Conservation (phyloP, 805 yeast species). For the Alloascoidea hylecoeti region DNA sequence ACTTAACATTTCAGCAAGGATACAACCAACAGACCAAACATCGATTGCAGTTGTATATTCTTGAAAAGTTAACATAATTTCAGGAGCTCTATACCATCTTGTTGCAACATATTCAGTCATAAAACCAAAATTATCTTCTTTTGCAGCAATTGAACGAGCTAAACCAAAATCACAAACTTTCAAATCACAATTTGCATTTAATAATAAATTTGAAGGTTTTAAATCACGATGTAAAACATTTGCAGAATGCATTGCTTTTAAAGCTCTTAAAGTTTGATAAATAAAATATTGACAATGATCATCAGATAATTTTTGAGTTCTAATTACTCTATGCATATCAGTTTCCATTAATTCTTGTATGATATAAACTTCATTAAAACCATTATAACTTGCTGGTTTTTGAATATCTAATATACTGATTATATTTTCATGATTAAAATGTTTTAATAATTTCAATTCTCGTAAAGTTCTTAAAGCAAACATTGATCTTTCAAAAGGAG, state of each 20-base stretch:
- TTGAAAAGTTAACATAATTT: constrained; percentile 89
- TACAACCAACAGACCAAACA: constrained; percentile 95
- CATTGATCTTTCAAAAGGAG: constrained; percentile 82
- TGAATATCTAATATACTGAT: constrained; percentile 83
- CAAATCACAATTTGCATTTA: constrained; percentile 87
- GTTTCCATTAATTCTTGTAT: constrained; percentile 86
- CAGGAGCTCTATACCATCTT: constrained; percentile 96
- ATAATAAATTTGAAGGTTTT: constrained; percentile 75
- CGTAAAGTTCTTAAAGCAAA: constrained; percentile 81
- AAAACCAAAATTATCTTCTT: constrained; percentile 56
- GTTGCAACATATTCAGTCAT: constrained; percentile 98
- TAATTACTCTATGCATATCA: constrained; percentile 67
- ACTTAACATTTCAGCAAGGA: constrained; percentile 76
- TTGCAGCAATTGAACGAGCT: constrained; percentile 43
- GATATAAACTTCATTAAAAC: constrained; percentile 76
- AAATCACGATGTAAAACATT: constrained; percentile 88
- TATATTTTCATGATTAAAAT: constrained; percentile 89
- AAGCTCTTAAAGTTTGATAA: constrained; percentile 81
- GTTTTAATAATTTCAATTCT: constrained; percentile 77
- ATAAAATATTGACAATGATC: constrained; percentile 91
- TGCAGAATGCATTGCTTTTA: constrained; percentile 87
- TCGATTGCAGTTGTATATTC: constrained; percentile 92
- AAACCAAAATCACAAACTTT: constrained; percentile 92
- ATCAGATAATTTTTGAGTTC: constrained; percentile 73
- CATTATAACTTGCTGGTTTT: constrained; percentile 61